Evolutionary conservation across 805 yeast species (phyloP).

Genomic region (Lachancea sp.): DNA sequence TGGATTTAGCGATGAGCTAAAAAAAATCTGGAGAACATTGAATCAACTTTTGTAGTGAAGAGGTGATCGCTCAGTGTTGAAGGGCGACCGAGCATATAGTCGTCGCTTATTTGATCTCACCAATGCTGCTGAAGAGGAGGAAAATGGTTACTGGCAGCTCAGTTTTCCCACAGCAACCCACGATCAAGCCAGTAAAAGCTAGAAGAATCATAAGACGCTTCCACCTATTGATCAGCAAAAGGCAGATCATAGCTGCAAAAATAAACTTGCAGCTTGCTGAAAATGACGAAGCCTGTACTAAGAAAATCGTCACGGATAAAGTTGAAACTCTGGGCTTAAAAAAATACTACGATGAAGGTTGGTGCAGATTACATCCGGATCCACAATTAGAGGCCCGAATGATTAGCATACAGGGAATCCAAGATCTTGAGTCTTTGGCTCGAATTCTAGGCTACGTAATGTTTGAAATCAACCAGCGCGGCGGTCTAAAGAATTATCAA

Average conservation of each 20-base stretch:
- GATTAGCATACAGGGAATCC: constrained; percentile 8
- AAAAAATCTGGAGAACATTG: constrained; percentile 1
- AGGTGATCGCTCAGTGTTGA: no score
- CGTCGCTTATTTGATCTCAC: no score
- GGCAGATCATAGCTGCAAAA: constrained; percentile 36
- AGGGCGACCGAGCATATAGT: no score
- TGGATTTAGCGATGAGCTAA: constrained; percentile 2
- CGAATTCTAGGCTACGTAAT: constrained; percentile 47
- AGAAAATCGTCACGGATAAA: constrained; percentile 18
- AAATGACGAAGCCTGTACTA: constrained; percentile 18
- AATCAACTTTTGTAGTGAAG: no score
- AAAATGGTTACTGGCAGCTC: constrained; percentile 33
- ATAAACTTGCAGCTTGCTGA: constrained; percentile 22
- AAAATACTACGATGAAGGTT: constrained; percentile 9
- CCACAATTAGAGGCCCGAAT: constrained; percentile 14
- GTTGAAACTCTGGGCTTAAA: constrained; percentile 9
- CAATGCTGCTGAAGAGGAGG: constrained; percentile 19
- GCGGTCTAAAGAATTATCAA: constrained; percentile 79
- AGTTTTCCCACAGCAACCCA: constrained; percentile 35
- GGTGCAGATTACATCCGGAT: constrained; percentile 9
- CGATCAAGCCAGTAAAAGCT: constrained; percentile 63
- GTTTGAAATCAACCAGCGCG: constrained; percentile 54
- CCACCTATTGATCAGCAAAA: constrained; percentile 62
- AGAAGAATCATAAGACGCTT: constrained; percentile 71
- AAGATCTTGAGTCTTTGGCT: constrained; percentile 19